Percentiles rank a stretch among this genome's conserved stretches.
These are phyloP conservation scores for Kwoniella sp. DNA, from an alignment of 768 basidiomycete genomes.

Conservation along the genomic window DNA sequence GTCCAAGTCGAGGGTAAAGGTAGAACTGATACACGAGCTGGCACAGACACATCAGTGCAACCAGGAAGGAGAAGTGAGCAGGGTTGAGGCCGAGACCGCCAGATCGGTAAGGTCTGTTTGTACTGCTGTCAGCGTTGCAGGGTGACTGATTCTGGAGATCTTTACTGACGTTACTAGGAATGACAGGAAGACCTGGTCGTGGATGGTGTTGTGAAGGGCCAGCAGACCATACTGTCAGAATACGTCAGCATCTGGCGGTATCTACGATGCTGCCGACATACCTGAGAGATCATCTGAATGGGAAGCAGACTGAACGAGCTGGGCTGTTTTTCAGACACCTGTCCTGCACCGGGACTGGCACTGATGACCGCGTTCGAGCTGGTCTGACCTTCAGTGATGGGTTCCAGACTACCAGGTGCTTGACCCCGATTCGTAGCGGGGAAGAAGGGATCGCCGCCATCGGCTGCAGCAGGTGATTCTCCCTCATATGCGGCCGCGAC, in stretches of 20 bases:
- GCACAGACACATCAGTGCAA: constrained; percentile 81
- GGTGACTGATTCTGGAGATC: background rate
- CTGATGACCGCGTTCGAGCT: background rate
- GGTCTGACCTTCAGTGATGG: constrained; percentile 33
- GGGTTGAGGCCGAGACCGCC: constrained; percentile 91
- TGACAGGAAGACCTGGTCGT: constrained; percentile 85
- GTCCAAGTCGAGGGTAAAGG: constrained; percentile 51
- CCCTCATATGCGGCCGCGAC: constrained; percentile 52
- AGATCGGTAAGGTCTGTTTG: constrained; percentile 64
- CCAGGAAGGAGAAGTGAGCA: constrained; percentile 85
- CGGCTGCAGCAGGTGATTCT: constrained; percentile 22
- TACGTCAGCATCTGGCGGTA: constrained; percentile 14
- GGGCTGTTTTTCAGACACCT: constrained; percentile 54
- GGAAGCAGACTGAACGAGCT: constrained; percentile 73
- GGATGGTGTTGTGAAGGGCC: constrained; percentile 75
- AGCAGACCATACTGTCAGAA: constrained; percentile 66
- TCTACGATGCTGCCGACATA: constrained; percentile 13
- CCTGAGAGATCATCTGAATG: constrained; percentile 73
- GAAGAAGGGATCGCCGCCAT: constrained; percentile 37
- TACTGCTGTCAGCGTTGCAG: background rate
- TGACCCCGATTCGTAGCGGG: constrained; percentile 6
- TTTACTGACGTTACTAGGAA: constrained; percentile 77
- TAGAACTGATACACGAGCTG: constrained; percentile 74
- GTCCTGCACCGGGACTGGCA: constrained; percentile 8
- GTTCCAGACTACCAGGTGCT: constrained; percentile 31